Percentiles rank a stretch among this genome's conserved stretches.
Conservation (phyloP, 371 early-diverging fungal genomes). For the Mucor irregularis region DNA sequence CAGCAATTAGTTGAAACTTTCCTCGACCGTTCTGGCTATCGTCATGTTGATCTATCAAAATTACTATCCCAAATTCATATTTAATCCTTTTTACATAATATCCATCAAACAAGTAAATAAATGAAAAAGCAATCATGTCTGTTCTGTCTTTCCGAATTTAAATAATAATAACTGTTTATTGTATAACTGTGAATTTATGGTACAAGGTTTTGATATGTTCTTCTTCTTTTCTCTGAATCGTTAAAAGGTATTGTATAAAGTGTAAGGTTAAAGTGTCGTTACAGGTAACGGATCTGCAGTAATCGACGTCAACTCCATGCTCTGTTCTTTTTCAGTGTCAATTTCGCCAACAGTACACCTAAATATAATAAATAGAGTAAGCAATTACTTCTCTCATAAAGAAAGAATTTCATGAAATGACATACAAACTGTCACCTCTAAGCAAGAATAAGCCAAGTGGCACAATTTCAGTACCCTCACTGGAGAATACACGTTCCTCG, state of each 20-base stretch:
- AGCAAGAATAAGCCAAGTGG: constrained; percentile 77
- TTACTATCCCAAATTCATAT: constrained; percentile 43
- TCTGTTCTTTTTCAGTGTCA: constrained; percentile 47
- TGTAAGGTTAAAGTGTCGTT: constrained; percentile 13
- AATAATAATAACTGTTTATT: too few relatives aligned
- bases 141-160: too few relatives aligned
- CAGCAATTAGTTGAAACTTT: constrained; percentile 54
- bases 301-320: constrained; percentile 40
- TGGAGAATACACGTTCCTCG: constrained; percentile 77
- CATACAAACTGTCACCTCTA: constrained; percentile 80
- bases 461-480: constrained; percentile 71
- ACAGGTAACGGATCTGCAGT: constrained; percentile 48
- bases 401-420: constrained; percentile 1
- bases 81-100: background rate
- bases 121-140: background rate
- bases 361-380: background rate
- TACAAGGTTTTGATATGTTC: background rate
- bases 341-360: constrained; percentile 51
- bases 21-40: constrained; percentile 61
- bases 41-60: constrained; percentile 61
- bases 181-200: too few relatives aligned
- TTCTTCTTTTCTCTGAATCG: background rate
- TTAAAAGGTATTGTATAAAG: background rate
- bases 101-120: background rate
- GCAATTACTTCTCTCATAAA: background rate